phyloP scores from a whole-genome alignment of 768 basidiomycete species.

The Rossbeevera mucosa region DNA sequence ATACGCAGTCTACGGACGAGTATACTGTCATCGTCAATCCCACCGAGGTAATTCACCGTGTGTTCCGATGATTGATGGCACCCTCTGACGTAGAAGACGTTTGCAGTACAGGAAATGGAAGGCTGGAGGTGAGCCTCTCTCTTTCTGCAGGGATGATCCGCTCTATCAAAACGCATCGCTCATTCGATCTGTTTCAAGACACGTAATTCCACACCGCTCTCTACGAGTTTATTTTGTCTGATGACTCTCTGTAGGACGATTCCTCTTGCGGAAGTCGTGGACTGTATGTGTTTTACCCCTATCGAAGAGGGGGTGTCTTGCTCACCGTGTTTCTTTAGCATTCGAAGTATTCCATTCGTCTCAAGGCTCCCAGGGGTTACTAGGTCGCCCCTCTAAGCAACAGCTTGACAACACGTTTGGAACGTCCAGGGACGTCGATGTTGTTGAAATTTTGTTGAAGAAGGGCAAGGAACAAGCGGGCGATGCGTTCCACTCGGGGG shows the following conservation, averaged over 20 bases:
- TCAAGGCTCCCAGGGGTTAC: slow-evolving; percentile 75
- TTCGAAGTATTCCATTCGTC: slow-evolving; percentile 66
- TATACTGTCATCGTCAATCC: slow-evolving; percentile 66
- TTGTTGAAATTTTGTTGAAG: slow-evolving; percentile 53
- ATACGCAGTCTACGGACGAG: slow-evolving; percentile 66
- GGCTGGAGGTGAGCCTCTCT: slow-evolving; percentile 56
- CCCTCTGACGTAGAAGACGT: slow-evolving; percentile 4
- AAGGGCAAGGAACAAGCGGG: slow-evolving; percentile 56
- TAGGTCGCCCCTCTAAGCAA: slow-evolving; percentile 74
- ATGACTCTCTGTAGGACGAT: slow-evolving; percentile 46
- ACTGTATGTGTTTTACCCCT: slow-evolving; percentile 48
- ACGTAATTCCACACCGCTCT: slow-evolving; percentile 44
- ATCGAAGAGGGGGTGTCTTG: neutral
- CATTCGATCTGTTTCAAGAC: slow-evolving; percentile 40
- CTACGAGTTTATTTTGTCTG: slow-evolving; percentile 8
- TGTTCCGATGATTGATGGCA: slow-evolving; percentile 2
- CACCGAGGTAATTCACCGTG: slow-evolving; percentile 46
- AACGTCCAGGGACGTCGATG: slow-evolving; percentile 60
- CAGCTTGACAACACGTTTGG: slow-evolving; percentile 74
- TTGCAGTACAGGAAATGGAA: slow-evolving; percentile 73
- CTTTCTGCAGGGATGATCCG: neutral
- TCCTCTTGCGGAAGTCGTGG: slow-evolving; percentile 72
- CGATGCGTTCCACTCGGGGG: slow-evolving; percentile 39
- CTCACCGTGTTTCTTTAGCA: slow-evolving; percentile 38
- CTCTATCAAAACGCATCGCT: slow-evolving; percentile 8